Base-by-base conservation (phyloP, 345 rosid species). In the Hibiscus mutabilis region DNA sequence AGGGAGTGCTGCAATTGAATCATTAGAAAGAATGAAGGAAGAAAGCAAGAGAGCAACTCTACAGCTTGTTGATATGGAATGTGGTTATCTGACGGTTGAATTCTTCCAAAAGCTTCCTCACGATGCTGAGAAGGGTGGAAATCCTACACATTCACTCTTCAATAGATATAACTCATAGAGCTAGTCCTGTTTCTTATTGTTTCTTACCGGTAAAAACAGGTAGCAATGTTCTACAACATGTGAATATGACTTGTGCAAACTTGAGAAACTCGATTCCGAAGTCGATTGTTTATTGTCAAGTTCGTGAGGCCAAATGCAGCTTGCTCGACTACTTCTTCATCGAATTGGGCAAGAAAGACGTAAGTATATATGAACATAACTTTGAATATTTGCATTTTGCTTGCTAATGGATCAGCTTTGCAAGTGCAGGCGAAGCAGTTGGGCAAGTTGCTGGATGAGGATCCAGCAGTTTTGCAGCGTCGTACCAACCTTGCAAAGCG, bases 41-140 rank as follows among this genome's bases (percentile, higher is more conserved):
- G 96, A 94, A 66, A 94, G 98, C 87, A 94, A 79, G 82, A 86
- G 72, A 84, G 96, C 95, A 71, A 89, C 95, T 51, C 76, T 91
- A 66, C 93, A 84, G 83, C 87, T 91, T 37, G 97, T 94, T 6
- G 98, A 91, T 76, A 91, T 94, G 98, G 98, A 94, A 73, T 90
- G 86, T 49, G 74, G 91, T 79, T 94, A 94, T 87, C 75, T 91
- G 78, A 94, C 98, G 0, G 97, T 94, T 10, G 98, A 91, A 62
- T 94, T 91, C 82, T 94, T 94, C 83, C 83, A 96, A 70, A 94
- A 91, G 82, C 98, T 94, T 81, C 98, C 97, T 66, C 97, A 91
- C 75, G 97, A 94, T 79, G 74, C 83, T 47, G 98, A 94, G 79
- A 94, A 94, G 85, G 97, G 98, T 10, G 98, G 98, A 77, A 90